Percentiles rank a stretch among this genome's conserved stretches.
These are phyloP conservation scores for Ormosia semicastrata DNA, from an alignment of 306 rosid species.

Conservation along the genomic window DNA sequence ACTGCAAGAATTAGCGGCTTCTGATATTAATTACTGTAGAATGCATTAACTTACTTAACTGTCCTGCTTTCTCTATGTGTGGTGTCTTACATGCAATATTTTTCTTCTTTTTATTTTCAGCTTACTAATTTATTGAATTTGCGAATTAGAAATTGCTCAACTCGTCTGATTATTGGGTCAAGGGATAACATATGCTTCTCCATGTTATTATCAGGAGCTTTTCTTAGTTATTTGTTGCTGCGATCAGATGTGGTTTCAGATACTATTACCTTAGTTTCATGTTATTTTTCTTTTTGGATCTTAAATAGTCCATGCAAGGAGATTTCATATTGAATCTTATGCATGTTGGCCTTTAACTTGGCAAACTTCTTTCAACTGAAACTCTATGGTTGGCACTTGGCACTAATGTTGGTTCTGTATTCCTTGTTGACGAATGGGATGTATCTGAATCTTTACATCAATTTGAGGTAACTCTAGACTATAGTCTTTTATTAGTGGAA, in stretches of 20 bases:
- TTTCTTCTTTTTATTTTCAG: background rate
- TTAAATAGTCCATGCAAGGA: background rate
- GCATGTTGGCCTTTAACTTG: background rate
- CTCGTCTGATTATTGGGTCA: background rate
- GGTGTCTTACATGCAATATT: background rate
- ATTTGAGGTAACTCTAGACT: background rate
- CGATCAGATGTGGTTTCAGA: background rate
- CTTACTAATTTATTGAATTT: background rate
- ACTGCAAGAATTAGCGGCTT: slow-evolving; percentile 54
- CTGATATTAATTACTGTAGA: background rate
- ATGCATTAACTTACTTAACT: background rate
- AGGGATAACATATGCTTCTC: slow-evolving; percentile 13
- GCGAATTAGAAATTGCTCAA: background rate
- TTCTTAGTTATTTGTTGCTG: background rate
- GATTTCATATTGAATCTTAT: background rate
- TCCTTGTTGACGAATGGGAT: slow-evolving; percentile 2
- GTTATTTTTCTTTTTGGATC: background rate
- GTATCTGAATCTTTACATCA: background rate
- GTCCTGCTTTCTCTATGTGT: background rate
- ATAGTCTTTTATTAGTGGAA: background rate
- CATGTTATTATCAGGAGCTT: background rate
- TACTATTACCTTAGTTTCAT: background rate
- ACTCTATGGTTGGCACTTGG: background rate
- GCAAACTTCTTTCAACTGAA: background rate
- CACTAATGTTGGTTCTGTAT: background rate